These are phyloP conservation scores for Apodospora peruviana DNA, from an alignment of 495 filamentous ascomycete genomes.

Conservation along the genomic window DNA sequence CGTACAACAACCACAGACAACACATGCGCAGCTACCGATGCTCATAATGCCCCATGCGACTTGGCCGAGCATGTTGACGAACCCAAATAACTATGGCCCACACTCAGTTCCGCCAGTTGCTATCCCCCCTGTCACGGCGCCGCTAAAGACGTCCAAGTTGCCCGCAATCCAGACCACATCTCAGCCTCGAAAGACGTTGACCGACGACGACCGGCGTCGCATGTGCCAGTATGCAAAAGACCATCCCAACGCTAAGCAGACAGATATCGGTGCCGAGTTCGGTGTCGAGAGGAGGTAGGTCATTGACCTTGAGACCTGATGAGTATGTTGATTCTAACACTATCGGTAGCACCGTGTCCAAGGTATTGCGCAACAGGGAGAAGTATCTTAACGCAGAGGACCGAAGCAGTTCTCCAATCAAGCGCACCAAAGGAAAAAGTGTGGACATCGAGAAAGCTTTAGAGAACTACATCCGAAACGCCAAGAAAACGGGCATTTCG, in stretches of 20 bases:
- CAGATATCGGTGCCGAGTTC: slow-evolving; percentile 94
- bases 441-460: slow-evolving; percentile 95
- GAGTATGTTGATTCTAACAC: too few relatives aligned
- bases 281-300: slow-evolving; percentile 95
- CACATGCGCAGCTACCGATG: slow-evolving; percentile 46
- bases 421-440: slow-evolving; percentile 83
- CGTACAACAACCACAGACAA: slow-evolving; percentile 29
- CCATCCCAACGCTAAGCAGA: slow-evolving; percentile 92
- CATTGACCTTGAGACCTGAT: not conserved
- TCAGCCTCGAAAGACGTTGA: slow-evolving; percentile 82
- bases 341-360: slow-evolving; percentile 80
- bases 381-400: slow-evolving; percentile 92
- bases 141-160: slow-evolving; percentile 42
- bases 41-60: slow-evolving; percentile 58
- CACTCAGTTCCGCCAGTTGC: slow-evolving; percentile 50
- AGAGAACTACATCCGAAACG: slow-evolving; percentile 79
- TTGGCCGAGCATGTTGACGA: slow-evolving; percentile 68
- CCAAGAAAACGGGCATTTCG: slow-evolving; percentile 66
- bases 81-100: slow-evolving; percentile 37
- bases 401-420: slow-evolving; percentile 80
- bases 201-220: slow-evolving; percentile 80
- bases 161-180: slow-evolving; percentile 45
- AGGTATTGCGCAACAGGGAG: slow-evolving; percentile 92
- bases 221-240: slow-evolving; percentile 98
- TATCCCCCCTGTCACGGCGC: slow-evolving; percentile 49